Percentiles rank a stretch among this genome's conserved stretches.
Conservation (phyloP, 2,329 filamentous ascomycete species). For the Penicillium fuscoglaucum region DNA sequence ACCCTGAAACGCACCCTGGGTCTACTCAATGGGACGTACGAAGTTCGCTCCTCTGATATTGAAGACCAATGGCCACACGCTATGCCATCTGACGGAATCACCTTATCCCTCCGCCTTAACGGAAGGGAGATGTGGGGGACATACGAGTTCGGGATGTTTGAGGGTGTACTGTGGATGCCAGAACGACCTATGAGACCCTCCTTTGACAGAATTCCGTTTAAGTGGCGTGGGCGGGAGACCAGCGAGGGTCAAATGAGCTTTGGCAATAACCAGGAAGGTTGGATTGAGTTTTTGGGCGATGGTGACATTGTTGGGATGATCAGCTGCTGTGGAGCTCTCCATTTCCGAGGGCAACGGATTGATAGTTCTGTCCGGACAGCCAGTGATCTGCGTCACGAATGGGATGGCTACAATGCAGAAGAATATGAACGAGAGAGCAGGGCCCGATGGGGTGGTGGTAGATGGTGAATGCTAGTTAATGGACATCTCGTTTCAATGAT, state of each 20-base stretch:
- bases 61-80: neutral
- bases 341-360: neutral
- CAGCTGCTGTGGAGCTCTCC: neutral
- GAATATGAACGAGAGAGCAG: neutral
- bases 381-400: neutral
- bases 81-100: neutral
- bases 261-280: neutral
- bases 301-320: conserved; percentile 1
- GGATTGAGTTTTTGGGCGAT: conserved; percentile 1
- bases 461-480: neutral
- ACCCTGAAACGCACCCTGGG: neutral
- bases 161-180: neutral
- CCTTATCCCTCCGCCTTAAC: neutral
- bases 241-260: neutral
- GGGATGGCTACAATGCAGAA: neutral
- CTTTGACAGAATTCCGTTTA: neutral
- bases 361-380: neutral
- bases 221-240: conserved; percentile 1
- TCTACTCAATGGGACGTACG: neutral
- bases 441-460: neutral
- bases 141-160: neutral
- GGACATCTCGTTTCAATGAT: neutral
- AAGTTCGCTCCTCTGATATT: neutral
- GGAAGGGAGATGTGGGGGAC: neutral
- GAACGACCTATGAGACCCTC: neutral